Percentiles rank a stretch among this genome's conserved stretches.
Evolutionary conservation across 208 protist genomes (phyloP).

Genomic region (Leishmania guyanensis): DNA sequence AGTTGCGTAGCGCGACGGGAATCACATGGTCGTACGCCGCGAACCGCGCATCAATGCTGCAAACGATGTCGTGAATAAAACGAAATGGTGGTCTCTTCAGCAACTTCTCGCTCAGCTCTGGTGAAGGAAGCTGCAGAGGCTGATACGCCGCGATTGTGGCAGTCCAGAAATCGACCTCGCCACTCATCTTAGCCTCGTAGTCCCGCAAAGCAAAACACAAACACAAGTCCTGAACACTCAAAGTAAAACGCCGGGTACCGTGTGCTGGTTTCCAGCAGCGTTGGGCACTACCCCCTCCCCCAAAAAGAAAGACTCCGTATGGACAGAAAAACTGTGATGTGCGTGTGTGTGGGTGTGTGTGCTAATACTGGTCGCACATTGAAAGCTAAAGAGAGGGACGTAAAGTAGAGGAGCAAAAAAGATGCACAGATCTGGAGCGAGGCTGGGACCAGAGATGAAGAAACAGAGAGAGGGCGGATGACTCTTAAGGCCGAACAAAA

Average conservation of each 20-base stretch:
- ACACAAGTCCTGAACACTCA: background rate
- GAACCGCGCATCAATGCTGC: constrained; percentile 69
- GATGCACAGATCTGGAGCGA: background rate
- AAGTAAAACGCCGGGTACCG: background rate
- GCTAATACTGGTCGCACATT: background rate
- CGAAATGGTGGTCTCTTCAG: constrained; percentile 90
- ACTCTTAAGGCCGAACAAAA: background rate
- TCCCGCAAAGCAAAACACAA: too few species aligned
- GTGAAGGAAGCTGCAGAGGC: constrained; percentile 66
- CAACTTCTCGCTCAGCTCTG: constrained; percentile 82
- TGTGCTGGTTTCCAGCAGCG: background rate
- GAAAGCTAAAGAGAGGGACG: background rate
- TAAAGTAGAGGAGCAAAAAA: background rate
- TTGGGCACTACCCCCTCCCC: background rate
- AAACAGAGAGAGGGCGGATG: background rate
- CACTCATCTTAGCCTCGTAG: constrained; percentile 6
- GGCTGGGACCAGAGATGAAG: background rate
- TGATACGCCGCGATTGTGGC: constrained; percentile 74
- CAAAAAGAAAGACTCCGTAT: background rate
- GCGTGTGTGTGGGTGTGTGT: background rate
- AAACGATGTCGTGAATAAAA: constrained; percentile 91
- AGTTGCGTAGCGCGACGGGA: constrained; percentile 51
- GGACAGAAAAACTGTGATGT: background rate
- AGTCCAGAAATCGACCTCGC: constrained; percentile 75
- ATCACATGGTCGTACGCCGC: constrained; percentile 78